Conservation (phyloP, 345 rosid species). For the Eucalyptus cloeziana region DNA sequence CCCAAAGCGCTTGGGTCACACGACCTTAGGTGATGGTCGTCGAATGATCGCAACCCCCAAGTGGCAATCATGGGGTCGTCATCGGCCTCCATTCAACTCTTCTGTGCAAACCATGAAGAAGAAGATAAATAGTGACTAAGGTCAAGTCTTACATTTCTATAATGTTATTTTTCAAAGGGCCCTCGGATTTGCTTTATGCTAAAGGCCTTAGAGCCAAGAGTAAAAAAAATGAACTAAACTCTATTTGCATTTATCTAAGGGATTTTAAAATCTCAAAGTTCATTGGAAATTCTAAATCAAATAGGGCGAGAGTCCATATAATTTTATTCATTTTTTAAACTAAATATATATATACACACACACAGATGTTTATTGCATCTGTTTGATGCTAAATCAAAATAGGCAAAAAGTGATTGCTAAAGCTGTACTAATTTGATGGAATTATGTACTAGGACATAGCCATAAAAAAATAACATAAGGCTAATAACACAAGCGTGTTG, state of each 20-base stretch:
- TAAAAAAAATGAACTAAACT: too few species aligned
- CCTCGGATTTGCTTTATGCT: fast-evolving
- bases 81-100: fast-evolving
- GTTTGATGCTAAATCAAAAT: too few species aligned
- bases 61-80: too few species aligned
- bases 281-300: too few species aligned
- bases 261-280: too few species aligned
- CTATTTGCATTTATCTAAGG: fast-evolving
- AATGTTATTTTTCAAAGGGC: too few species aligned
- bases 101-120: fast-evolving
- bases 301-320: fast-evolving
- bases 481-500: too few species aligned
- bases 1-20: fast-evolving
- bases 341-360: too few species aligned
- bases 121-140: fast-evolving
- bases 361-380: too few species aligned
- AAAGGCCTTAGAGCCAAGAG: fast-evolving
- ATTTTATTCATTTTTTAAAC: too few species aligned
- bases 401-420: not conserved
- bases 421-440: too few species aligned
- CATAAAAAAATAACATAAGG: too few species aligned
- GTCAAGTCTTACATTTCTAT: fast-evolving
- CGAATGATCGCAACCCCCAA: fast-evolving
- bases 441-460: not conserved
- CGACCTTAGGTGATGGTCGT: fast-evolving